Evolutionary conservation across 306 rosid genomes (phyloP).

Genomic region (Sicyos edulis): DNA sequence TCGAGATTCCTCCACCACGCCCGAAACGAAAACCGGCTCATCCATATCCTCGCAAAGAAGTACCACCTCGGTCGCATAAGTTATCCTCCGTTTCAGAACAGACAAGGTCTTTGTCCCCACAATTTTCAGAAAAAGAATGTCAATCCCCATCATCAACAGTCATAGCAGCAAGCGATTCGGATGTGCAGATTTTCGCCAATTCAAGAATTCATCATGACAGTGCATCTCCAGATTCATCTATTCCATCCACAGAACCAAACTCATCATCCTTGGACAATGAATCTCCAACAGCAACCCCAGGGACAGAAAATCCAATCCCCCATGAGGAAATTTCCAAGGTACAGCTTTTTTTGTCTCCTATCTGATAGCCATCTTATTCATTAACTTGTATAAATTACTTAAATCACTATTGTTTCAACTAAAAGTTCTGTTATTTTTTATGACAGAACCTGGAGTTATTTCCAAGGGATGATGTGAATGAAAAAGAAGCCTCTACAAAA

Average conservation of each 20-base stretch:
- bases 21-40: slow-evolving; percentile 78
- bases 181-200: slow-evolving; percentile 39
- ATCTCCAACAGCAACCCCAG: slow-evolving; percentile 28
- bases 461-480: slow-evolving; percentile 26
- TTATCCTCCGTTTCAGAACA: slow-evolving; percentile 31
- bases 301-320: slow-evolving; percentile 24
- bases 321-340: slow-evolving; percentile 41
- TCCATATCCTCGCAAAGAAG: slow-evolving; percentile 82
- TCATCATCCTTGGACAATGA: slow-evolving; percentile 32
- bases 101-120: slow-evolving; percentile 43
- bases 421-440: slow-evolving; percentile 20
- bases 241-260: slow-evolving; percentile 32
- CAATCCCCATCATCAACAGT: slow-evolving; percentile 62
- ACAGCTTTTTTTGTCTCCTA: slow-evolving; percentile 23
- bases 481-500: slow-evolving; percentile 31
- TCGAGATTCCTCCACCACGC: slow-evolving; percentile 86
- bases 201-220: slow-evolving; percentile 42
- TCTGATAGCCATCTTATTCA: neutral
- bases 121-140: slow-evolving; percentile 47
- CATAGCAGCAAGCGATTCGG: slow-evolving; percentile 41
- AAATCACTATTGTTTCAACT: slow-evolving; percentile 9
- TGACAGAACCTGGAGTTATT: slow-evolving; percentile 41
- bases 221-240: slow-evolving; percentile 51
- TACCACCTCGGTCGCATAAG: slow-evolving; percentile 27
- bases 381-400: slow-evolving; percentile 10